Conservation (phyloP, 352 stramenopile genomes). For the Pythium aphanidermatum region DNA sequence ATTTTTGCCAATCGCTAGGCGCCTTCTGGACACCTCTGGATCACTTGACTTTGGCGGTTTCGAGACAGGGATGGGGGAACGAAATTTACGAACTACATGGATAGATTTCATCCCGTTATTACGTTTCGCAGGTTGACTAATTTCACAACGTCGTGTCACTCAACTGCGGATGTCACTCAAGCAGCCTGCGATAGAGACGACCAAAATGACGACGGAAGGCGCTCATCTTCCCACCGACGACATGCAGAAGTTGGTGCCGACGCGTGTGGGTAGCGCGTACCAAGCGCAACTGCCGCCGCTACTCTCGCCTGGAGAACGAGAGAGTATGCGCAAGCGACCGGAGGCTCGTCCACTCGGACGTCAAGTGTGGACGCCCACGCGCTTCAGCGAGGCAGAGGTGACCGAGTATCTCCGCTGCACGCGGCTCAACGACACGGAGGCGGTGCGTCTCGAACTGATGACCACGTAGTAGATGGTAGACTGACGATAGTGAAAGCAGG, state of each 20-base stretch:
- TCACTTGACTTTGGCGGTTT: too few relatives aligned
- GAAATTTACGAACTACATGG: too few relatives aligned
- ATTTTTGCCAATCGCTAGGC: too few relatives aligned
- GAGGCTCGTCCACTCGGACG: conserved; percentile 9
- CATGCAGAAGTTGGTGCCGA: conserved; percentile 22
- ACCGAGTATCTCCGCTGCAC: conserved; percentile 44
- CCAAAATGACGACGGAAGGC: too few relatives aligned
- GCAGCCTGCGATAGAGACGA: too few relatives aligned
- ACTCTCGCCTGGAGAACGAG: conserved; percentile 23
- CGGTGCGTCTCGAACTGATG: conserved; percentile 23
- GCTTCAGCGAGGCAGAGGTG: conserved; percentile 29
- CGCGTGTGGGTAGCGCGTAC: conserved; percentile 27
- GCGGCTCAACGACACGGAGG: conserved; percentile 45
- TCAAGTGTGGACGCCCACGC: conserved; percentile 36
- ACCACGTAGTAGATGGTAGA: background rate
- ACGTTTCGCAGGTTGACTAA: too few relatives aligned
- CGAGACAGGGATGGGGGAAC: too few relatives aligned
- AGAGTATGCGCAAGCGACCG: background rate
- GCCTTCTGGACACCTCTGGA: too few relatives aligned
- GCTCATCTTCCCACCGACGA: too few relatives aligned
- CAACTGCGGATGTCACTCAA: too few relatives aligned
- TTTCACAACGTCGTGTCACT: too few relatives aligned
- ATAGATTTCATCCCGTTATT: too few relatives aligned
- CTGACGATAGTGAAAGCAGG: conserved; percentile 23
- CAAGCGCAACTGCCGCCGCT: conserved; percentile 54